Evolutionary conservation across 257 asterid species (phyloP).

Genomic region (Solanum habrochaites): DNA sequence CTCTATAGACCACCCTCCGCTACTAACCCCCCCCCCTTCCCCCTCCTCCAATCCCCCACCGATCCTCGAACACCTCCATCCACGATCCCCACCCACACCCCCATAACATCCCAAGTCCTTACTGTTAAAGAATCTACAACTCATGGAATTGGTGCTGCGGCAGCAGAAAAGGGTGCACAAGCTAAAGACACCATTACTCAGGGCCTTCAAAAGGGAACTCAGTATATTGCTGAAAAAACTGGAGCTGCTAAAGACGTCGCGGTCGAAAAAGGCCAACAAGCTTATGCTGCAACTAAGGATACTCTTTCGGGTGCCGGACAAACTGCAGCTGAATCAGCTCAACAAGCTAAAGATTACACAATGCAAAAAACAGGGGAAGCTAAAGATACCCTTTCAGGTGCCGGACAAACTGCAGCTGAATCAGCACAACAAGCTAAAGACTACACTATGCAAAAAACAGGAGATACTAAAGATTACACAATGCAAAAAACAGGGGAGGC

Average conservation of each 20-base stretch:
- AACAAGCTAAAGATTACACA: slow-evolving; percentile 13
- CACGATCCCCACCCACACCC: too few species aligned
- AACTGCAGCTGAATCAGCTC: neutral
- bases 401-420: too few species aligned
- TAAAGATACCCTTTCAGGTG: too few species aligned
- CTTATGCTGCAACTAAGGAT: neutral
- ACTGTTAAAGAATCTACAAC: slow-evolving; percentile 6
- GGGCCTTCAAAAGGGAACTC: neutral
- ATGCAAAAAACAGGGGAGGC: slow-evolving; percentile 6
- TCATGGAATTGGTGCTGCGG: neutral
- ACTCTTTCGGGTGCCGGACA: neutral
- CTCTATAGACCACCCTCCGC: too few species aligned
- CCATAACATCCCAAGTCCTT: too few species aligned
- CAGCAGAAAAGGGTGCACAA: slow-evolving; percentile 10
- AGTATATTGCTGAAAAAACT: slow-evolving; percentile 1
- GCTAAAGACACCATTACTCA: slow-evolving; percentile 1
- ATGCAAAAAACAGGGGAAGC: slow-evolving; percentile 7
- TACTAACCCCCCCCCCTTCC: too few species aligned
- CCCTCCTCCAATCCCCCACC: too few species aligned
- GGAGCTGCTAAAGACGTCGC: slow-evolving; percentile 16
- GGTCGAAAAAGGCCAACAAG: slow-evolving; percentile 14
- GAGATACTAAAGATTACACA: neutral
- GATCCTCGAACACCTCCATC: too few species aligned
- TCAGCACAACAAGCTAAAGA: neutral
- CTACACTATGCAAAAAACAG: too few species aligned